Base-by-base conservation (phyloP, 352 stramenopile species). In the Globisporangium heterothallicum region DNA sequence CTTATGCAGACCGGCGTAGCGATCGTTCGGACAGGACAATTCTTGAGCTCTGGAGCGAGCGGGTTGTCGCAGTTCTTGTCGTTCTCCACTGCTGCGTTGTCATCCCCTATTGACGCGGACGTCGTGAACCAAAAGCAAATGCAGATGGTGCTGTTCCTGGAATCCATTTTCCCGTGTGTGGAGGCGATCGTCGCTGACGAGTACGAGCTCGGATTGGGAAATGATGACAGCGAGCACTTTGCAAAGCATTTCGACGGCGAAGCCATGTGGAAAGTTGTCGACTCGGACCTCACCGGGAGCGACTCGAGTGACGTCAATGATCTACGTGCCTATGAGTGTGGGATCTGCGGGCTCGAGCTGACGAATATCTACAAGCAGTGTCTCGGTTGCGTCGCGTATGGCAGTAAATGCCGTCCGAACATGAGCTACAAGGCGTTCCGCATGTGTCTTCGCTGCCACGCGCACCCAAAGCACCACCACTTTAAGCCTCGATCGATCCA, bases 291-390 rank as follows among this genome's bases (percentile, higher is more conserved):
- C 51, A 58, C 42, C 19, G 42, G 44, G 21, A 44, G 40, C 32
- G 13, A 29, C 27, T n/a, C 29, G 18, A 2, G 25, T 29, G 21
- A 46, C 34, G 36, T 45, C 18, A 74, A 38, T 55, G 58, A 58
- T 64, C 49, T 40, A 42, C 51, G 56, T 7, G 76, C 82, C 36
- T 91, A 88, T 55, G 59, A 55, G 40, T 91, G 80, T 40, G 71
- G 72, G 18, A 78, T 91, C 46, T 90, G 78, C 57, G 62, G 64
- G 0, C 70, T 79, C 1, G 83, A 93, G 59, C 78, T 93, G n/a
- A 78, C 76, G 21, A 93, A 93, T 59, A 69, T 85, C 45, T 91
- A 90, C 68, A 91, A 93, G 62, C 79, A 91, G 56, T 93, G 83
- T 27, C 63, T 93, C 3, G 83, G 83, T 30, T 93, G 83, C 48